A percentile compares a stretch with the other conserved stretches of the same genome.
phyloP scores from a whole-genome alignment of 164 flowering plant genomes.

The Umbellularia californica region DNA sequence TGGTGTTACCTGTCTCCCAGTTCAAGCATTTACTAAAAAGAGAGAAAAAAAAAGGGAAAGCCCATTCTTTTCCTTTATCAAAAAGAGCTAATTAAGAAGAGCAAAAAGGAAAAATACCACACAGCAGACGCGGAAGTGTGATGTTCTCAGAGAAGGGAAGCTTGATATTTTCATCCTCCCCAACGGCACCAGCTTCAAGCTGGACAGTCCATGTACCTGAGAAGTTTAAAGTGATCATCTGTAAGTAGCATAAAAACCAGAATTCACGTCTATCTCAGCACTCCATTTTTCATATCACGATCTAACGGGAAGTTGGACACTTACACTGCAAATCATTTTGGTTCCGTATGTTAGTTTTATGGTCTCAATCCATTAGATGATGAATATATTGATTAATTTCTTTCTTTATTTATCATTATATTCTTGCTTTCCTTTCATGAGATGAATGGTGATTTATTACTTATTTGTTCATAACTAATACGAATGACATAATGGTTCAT shows the following conservation, averaged over 20 bases:
- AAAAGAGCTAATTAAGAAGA: no score
- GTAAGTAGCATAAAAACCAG: neutral
- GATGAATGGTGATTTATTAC: no score
- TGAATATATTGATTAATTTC: no score
- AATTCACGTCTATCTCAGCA: neutral
- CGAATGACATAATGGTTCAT: no score
- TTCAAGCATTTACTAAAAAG: neutral
- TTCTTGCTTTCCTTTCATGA: no score
- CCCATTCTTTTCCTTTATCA: neutral
- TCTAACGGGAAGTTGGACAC: neutral
- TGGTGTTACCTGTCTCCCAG: constrained; percentile 54
- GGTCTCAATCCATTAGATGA: no score
- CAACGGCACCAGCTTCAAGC: constrained; percentile 17
- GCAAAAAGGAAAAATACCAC: constrained; percentile 20
- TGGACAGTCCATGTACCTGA: constrained; percentile 26
- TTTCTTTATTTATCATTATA: no score
- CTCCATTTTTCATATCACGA: neutral
- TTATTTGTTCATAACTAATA: no score
- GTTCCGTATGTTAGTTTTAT: no score
- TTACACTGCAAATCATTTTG: neutral
- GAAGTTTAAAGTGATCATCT: neutral
- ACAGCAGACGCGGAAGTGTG: constrained; percentile 33
- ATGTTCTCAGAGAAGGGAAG: constrained; percentile 36
- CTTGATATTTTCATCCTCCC: constrained; percentile 22
- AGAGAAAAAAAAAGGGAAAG: neutral